These are phyloP conservation scores for Sarcodon aspratus DNA, from an alignment of 768 basidiomycete species.

Conservation along the genomic window DNA sequence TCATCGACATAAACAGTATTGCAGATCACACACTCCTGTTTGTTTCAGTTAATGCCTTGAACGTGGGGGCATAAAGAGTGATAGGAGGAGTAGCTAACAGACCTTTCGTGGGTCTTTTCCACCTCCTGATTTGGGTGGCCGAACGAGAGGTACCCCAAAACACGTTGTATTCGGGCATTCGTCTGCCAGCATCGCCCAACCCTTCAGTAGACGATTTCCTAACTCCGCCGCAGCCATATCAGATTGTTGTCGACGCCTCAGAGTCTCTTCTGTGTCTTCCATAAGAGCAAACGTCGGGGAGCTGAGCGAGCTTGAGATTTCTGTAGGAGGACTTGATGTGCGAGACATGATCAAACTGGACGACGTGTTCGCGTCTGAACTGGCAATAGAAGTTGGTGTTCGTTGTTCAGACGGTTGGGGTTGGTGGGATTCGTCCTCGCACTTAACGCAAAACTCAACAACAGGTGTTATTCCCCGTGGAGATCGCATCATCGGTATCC, in stretches of 20 bases:
- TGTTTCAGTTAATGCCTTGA: background rate
- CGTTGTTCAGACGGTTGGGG: constrained; percentile 1
- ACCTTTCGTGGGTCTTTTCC: constrained; percentile 62
- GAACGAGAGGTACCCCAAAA: constrained; percentile 75
- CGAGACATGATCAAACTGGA: constrained; percentile 37
- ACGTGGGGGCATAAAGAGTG: background rate
- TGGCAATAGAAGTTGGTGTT: background rate
- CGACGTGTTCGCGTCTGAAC: constrained; percentile 32
- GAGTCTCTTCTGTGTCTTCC: constrained; percentile 53
- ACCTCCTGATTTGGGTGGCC: constrained; percentile 54
- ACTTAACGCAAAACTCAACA: constrained; percentile 51
- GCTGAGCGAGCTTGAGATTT: constrained; percentile 47
- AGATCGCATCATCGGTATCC: constrained; percentile 65
- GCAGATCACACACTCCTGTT: constrained; percentile 77
- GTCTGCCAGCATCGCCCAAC: constrained; percentile 86
- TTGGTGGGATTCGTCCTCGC: constrained; percentile 25
- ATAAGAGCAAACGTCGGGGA: constrained; percentile 56
- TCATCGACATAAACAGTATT: constrained; percentile 47
- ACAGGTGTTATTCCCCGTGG: constrained; percentile 37
- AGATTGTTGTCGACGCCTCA: constrained; percentile 68
- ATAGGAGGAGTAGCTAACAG: constrained; percentile 7
- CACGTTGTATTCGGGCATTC: constrained; percentile 65
- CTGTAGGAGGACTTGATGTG: constrained; percentile 70
- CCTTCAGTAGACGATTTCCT: constrained; percentile 64
- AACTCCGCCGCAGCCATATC: constrained; percentile 74